A percentile compares a stretch with the other conserved stretches of the same genome.
phyloP scores from a whole-genome alignment of 1,284 basidiomycete species.

The Coniophora puteana region DNA sequence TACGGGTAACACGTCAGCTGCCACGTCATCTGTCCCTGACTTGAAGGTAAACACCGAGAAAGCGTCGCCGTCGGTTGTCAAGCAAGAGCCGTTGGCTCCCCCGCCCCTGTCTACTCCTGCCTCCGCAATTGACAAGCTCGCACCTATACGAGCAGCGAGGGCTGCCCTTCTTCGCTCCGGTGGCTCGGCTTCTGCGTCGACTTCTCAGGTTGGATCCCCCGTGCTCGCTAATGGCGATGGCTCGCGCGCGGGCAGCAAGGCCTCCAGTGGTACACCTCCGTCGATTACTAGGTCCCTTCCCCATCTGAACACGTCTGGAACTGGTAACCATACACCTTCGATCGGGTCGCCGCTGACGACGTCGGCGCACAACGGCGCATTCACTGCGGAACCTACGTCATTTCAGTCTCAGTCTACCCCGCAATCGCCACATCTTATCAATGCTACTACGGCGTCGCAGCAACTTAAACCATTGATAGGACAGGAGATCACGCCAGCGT shows the following conservation, averaged over 20 bases:
- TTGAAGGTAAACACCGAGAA: too few species aligned
- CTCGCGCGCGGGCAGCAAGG: too few species aligned
- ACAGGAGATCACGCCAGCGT: neutral
- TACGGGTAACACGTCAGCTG: too few species aligned
- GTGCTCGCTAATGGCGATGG: neutral
- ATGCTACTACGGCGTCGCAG: neutral
- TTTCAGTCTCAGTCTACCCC: neutral
- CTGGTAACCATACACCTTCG: too few species aligned
- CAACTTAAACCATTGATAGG: neutral
- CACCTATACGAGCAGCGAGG: conserved; percentile 30
- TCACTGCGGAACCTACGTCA: too few species aligned
- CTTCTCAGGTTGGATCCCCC: neutral
- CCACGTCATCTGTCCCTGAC: too few species aligned
- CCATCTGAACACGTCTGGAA: too few species aligned
- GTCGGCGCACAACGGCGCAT: too few species aligned
- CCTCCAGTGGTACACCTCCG: too few species aligned
- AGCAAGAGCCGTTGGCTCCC: conserved; percentile 15
- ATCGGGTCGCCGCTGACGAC: too few species aligned
- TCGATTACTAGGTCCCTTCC: too few species aligned
- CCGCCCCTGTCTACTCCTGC: conserved; percentile 7
- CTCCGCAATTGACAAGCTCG: conserved; percentile 21
- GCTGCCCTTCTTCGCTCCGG: conserved; percentile 16
- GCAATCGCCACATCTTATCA: neutral
- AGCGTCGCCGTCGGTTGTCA: conserved; percentile 11
- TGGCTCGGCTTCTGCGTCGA: neutral